phyloP scores from a whole-genome alignment of 768 basidiomycete genomes.

The Auricularia auricula-judae region DNA sequence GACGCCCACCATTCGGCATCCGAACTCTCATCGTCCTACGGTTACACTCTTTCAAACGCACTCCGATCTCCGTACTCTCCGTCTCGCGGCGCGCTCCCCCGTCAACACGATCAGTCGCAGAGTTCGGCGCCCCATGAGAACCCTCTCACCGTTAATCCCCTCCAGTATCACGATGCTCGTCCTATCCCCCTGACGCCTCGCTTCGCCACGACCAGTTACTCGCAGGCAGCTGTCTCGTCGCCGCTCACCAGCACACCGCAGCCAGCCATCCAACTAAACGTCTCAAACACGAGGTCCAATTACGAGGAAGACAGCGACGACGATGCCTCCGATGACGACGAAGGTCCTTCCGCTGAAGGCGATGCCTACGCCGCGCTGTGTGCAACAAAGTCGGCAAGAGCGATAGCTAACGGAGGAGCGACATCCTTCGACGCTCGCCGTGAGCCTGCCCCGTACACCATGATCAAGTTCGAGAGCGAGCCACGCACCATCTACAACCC shows the following conservation, averaged over 20 bases:
- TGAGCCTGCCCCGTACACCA: neutral
- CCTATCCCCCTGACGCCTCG: neutral
- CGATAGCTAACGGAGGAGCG: neutral
- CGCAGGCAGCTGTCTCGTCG: neutral
- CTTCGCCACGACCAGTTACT: neutral
- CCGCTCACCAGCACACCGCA: neutral
- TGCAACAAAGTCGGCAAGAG: neutral
- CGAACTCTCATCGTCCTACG: neutral
- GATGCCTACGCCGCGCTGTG: neutral
- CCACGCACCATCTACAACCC: neutral
- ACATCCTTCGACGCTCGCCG: neutral
- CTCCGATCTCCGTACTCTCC: neutral
- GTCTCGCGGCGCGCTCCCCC: neutral
- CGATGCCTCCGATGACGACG: neutral
- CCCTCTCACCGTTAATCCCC: neutral
- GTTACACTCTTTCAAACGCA: neutral
- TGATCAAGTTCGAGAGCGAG: neutral
- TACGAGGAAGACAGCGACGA: neutral
- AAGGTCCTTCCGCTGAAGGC: neutral
- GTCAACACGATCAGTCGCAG: neutral
- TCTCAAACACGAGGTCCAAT: neutral
- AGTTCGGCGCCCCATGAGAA: neutral
- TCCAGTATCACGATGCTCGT: neutral
- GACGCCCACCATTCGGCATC: neutral
- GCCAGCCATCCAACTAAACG: neutral